Conservation (phyloP, 805 yeast species). For the Ogataea nitratoaversa region DNA sequence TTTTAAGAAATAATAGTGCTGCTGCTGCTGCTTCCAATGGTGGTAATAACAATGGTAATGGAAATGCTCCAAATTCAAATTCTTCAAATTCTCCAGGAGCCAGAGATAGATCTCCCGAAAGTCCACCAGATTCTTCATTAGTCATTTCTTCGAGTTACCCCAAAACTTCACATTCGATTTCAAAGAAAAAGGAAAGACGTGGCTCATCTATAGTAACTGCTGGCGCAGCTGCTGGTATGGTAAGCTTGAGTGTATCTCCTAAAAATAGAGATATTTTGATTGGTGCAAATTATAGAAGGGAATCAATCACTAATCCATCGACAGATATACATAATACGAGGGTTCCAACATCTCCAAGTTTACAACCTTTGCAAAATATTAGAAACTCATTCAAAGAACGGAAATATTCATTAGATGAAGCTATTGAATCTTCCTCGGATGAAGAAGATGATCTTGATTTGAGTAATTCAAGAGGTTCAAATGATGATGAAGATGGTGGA, state of each 20-base stretch:
- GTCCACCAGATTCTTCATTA: constrained; percentile 10
- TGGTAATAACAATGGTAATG: background rate
- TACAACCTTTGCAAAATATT: constrained; percentile 27
- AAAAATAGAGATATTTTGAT: constrained; percentile 4
- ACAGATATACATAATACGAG: constrained; percentile 43
- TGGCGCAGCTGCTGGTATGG: constrained; percentile 2
- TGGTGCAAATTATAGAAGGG: constrained; percentile 35
- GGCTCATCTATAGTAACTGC: constrained; percentile 5
- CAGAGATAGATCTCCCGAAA: constrained; percentile 14
- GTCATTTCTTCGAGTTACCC: constrained; percentile 6
- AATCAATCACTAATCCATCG: constrained; percentile 45
- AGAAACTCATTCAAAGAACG: constrained; percentile 27
- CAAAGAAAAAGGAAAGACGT: constrained; percentile 11
- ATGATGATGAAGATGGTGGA: constrained; percentile 36
- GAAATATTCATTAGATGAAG: constrained; percentile 33
- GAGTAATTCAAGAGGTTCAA: constrained; percentile 33
- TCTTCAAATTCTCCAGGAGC: background rate
- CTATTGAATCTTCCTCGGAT: constrained; percentile 36
- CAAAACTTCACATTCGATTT: background rate
- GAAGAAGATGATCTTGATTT: constrained; percentile 35
- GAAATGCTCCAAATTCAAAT: constrained; percentile 6
- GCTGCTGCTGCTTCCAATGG: constrained; percentile 4
- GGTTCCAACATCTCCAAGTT: constrained; percentile 38
- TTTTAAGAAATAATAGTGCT: constrained; percentile 18
- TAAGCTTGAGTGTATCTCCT: constrained; percentile 20